A percentile compares a stretch with the other conserved stretches of the same genome.
These are phyloP conservation scores for Parasarocladium wereldwijsianum DNA, from an alignment of 2,329 filamentous ascomycete species.

Conservation along the genomic window DNA sequence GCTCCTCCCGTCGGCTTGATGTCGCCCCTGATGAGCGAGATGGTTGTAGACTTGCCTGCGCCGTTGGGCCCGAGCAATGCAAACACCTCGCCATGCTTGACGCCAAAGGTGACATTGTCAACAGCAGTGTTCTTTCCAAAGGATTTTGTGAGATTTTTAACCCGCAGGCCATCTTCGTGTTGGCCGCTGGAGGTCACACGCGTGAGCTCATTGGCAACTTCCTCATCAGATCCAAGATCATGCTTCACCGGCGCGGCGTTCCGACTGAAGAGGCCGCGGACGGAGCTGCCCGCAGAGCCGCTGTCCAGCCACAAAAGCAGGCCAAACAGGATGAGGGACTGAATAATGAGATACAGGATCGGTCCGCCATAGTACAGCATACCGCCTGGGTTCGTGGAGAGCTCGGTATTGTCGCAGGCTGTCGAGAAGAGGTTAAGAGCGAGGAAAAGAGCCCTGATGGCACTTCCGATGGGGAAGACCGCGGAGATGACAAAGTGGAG, in stretches of 20 bases:
- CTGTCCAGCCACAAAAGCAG: constrained; percentile 70
- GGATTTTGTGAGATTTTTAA: constrained; percentile 64
- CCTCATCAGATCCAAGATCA: constrained; percentile 29
- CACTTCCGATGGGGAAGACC: constrained; percentile 62
- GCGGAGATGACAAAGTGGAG: constrained; percentile 63
- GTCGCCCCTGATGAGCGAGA: constrained; percentile 81
- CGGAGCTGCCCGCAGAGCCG: constrained; percentile 45
- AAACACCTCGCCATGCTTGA: constrained; percentile 70
- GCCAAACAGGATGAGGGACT: constrained; percentile 55
- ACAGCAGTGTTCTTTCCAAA: constrained; percentile 68
- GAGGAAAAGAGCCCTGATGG: constrained; percentile 61
- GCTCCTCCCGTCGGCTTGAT: constrained; percentile 56
- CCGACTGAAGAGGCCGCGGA: constrained; percentile 26
- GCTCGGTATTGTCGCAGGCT: constrained; percentile 49
- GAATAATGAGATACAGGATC: constrained; percentile 67
- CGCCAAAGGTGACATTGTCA: constrained; percentile 76
- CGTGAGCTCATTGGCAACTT: constrained; percentile 49
- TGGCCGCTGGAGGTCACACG: constrained; percentile 33
- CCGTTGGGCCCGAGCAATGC: constrained; percentile 83
- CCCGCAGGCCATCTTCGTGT: constrained; percentile 53
- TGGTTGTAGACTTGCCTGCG: constrained; percentile 82
- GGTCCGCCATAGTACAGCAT: constrained; percentile 69
- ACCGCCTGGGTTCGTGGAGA: constrained; percentile 53
- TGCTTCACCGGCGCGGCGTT: constrained; percentile 7
- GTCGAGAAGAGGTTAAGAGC: constrained; percentile 73